phyloP scores from a whole-genome alignment of 768 basidiomycete genomes.

The Pisolithus microcarpus region DNA sequence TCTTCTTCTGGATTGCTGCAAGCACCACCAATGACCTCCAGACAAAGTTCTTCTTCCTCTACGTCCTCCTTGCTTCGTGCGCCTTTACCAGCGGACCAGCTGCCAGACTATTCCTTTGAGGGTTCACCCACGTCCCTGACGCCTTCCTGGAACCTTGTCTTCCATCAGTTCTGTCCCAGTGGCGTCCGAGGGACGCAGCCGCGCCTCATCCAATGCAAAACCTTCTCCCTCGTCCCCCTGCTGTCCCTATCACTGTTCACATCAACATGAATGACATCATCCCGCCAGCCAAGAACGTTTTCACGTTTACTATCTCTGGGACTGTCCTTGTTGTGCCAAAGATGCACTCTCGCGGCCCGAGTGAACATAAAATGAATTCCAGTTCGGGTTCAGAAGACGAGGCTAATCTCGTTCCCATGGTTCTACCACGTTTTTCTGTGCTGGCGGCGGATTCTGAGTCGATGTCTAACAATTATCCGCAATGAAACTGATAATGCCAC shows the following conservation, averaged over 20 bases:
- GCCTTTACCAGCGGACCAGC: constrained; percentile 56
- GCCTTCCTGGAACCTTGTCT: constrained; percentile 34
- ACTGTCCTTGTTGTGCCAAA: constrained; percentile 54
- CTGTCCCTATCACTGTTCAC: constrained; percentile 62
- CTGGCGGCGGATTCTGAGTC: constrained; percentile 60
- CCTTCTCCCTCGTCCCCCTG: constrained; percentile 37
- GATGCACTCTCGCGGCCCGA: constrained; percentile 19
- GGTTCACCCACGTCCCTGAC: constrained; percentile 45
- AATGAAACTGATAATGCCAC: constrained; percentile 48
- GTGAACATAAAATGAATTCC: constrained; percentile 12
- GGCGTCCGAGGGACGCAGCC: constrained; percentile 29
- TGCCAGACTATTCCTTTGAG: constrained; percentile 76
- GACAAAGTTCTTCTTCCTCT: constrained; percentile 38
- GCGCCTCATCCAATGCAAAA: constrained; percentile 30
- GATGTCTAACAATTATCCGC: constrained; percentile 47
- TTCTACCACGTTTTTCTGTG: constrained; percentile 63
- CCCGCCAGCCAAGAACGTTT: constrained; percentile 54
- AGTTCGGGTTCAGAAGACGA: constrained; percentile 18
- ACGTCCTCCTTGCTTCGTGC: constrained; percentile 66
- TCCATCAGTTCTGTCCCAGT: constrained; percentile 32
- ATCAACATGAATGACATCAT: constrained; percentile 75
- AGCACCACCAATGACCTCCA: constrained; percentile 22
- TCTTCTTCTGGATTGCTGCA: constrained; percentile 13
- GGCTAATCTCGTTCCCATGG: constrained; percentile 42
- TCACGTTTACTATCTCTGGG: constrained; percentile 62